These are phyloP conservation scores for Craterostigma plantagineum DNA, from an alignment of 257 asterid genomes.

Conservation along the genomic window DNA sequence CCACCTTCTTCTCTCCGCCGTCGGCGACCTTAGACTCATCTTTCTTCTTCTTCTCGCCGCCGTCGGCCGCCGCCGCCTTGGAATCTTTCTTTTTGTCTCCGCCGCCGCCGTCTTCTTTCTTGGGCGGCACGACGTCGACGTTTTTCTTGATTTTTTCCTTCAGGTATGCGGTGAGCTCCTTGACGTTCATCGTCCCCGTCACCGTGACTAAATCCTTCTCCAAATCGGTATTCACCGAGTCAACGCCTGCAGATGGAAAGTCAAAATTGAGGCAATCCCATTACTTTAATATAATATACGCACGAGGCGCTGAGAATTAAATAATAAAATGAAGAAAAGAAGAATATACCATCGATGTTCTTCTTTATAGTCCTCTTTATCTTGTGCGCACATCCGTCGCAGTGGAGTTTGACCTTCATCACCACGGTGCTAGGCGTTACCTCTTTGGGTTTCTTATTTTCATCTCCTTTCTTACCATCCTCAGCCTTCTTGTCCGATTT, in stretches of 20 bases:
- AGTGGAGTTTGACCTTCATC: conserved; percentile 63
- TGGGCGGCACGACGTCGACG: conserved; percentile 44
- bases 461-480: too few relatives aligned
- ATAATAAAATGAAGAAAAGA: too few relatives aligned
- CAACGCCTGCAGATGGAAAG: conserved; percentile 33
- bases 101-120: conserved; percentile 9
- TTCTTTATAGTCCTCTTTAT: conserved; percentile 40
- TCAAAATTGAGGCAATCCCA: too few relatives aligned
- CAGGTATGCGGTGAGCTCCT: conserved; percentile 39
- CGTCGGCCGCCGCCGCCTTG: conserved; percentile 10
- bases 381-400: conserved; percentile 81
- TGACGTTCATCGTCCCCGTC: conserved; percentile 60
- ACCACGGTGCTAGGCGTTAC: conserved; percentile 18
- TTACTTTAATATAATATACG: too few relatives aligned
- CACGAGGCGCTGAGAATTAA: too few relatives aligned
- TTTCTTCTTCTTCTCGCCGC: neutral
- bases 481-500: conserved; percentile 9
- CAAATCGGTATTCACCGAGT: conserved; percentile 28
- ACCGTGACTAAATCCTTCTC: conserved; percentile 58
- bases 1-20: conserved; percentile 13
- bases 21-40: neutral
- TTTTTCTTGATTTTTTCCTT: conserved; percentile 42
- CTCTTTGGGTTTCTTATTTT: neutral
- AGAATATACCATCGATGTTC: conserved; percentile 45
- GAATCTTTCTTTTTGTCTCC: conserved; percentile 10